These are phyloP conservation scores for Blastomyces silverae DNA, from an alignment of 2,329 filamentous ascomycete genomes.

Conservation along the genomic window DNA sequence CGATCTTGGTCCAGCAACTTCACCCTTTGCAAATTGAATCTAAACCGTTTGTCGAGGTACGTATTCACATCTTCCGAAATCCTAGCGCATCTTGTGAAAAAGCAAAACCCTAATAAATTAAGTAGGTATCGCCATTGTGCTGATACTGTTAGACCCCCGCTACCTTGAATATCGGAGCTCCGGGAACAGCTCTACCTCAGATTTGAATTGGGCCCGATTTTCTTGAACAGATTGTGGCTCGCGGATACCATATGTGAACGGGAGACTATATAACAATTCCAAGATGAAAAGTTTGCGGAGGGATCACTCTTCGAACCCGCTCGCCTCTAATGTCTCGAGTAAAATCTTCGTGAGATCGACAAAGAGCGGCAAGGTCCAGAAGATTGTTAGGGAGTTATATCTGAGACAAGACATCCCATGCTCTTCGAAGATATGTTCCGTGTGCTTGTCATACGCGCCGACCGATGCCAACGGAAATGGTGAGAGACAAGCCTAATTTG, in stretches of 20 bases:
- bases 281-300: slow-evolving; percentile 59
- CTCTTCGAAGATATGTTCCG: slow-evolving; percentile 78
- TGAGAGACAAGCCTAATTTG: slow-evolving; percentile 37
- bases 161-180: not conserved
- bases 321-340: slow-evolving; percentile 73
- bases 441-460: slow-evolving; percentile 67
- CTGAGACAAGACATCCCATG: slow-evolving; percentile 94
- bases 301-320: slow-evolving; percentile 47
- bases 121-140: not conserved
- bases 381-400: slow-evolving; percentile 96
- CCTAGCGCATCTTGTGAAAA: not conserved
- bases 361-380: slow-evolving; percentile 93
- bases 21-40: not conserved
- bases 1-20: not conserved
- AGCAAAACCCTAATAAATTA: not conserved
- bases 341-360: slow-evolving; percentile 95
- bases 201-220: not conserved
- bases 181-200: not conserved
- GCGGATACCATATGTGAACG: slow-evolving; percentile 11
- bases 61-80: not conserved
- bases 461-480: slow-evolving; percentile 70
- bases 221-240: not conserved
- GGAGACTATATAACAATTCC: slow-evolving; percentile 7
- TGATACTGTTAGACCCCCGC: not conserved
- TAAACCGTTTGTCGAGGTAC: not conserved